Conservation (phyloP, 768 basidiomycete species). For the Chiua virens region DNA sequence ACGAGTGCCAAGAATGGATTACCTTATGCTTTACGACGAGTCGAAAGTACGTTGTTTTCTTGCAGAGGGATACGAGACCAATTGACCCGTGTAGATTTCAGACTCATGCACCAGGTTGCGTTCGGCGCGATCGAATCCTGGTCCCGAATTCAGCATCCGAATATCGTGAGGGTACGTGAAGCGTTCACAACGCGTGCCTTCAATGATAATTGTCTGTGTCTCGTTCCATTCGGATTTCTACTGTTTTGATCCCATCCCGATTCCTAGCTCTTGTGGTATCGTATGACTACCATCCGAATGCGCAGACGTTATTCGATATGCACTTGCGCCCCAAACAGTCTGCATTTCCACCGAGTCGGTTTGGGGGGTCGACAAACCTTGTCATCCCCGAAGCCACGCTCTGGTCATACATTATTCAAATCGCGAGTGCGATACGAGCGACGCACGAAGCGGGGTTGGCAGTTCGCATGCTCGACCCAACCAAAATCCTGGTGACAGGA, state of each 20-base stretch:
- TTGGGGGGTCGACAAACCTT: constrained; percentile 27
- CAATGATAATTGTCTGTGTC: constrained; percentile 78
- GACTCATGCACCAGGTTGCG: constrained; percentile 77
- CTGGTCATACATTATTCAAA: constrained; percentile 93
- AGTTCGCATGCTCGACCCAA: constrained; percentile 78
- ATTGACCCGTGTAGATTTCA: constrained; percentile 59
- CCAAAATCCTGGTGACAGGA: constrained; percentile 85
- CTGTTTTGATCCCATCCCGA: constrained; percentile 8
- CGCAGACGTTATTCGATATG: constrained; percentile 77
- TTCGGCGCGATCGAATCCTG: constrained; percentile 84
- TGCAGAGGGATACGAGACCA: not conserved
- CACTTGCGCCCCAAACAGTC: constrained; percentile 63
- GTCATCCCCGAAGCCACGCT: constrained; percentile 73
- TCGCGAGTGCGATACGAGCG: constrained; percentile 82
- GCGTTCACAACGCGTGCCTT: constrained; percentile 96
- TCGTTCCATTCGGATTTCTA: constrained; percentile 2
- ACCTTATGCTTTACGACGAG: constrained; percentile 74
- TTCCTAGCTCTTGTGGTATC: constrained; percentile 81
- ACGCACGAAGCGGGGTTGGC: constrained; percentile 83
- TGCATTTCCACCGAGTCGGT: constrained; percentile 35
- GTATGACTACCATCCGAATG: constrained; percentile 84
- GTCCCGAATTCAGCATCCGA: constrained; percentile 82
- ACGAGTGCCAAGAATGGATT: constrained; percentile 73
- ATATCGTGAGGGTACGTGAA: constrained; percentile 79
- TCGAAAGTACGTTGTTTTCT: constrained; percentile 65